Evolutionary conservation across 208 protist species (phyloP), one percentile per base, ranked within the genome.

Genomic region (Trypanosoma melophagium): DNA sequence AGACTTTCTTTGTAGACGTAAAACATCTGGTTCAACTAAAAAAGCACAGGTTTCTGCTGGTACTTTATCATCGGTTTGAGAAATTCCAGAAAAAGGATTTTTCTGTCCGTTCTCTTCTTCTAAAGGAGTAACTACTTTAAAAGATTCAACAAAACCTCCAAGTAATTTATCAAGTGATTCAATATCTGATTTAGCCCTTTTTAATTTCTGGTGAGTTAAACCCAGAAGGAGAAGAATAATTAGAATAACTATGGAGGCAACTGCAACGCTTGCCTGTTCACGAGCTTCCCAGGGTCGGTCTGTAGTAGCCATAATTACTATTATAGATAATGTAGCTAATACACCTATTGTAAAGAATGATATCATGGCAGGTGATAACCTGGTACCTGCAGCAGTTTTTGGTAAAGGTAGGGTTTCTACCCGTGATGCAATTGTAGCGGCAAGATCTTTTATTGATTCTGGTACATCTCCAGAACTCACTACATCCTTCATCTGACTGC

Each of bases 1-100:
- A 9, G 63, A 45, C 41, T 80, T 80, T 38, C 56, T 55, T 17
- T 79, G 42, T 25, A 44, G 47, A 42, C 54, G n/a, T 14, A 56
- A 9, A 40, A 55, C 58, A 14, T 63, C 58, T 53, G 24, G 25
- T 41, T 66, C 47, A n/a, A 52, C 47, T 42, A 66, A 28, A 24
- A 66, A 66, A 5, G n/a, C 28, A 38, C 31, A 41, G 0, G n/a
- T 56, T 16, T 45, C 47, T 40, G 4, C 40, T 42, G 10, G 21
- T 40, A 1, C 25, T 3, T 7, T 19, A 52, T 55, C 49, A 31
- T 51, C 60, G 2, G 60, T 21, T 55, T 55, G 24, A 38, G 21
- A 19, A 22, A 14, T 3, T 44, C 25, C 54, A 55, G 42, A 53
- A 51, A 55, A 25, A 28, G 42, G n/a, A 55, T 66, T 66, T 1